These are phyloP conservation scores for Cladorrhinum samala DNA, from an alignment of 495 filamentous ascomycete genomes.

Conservation along the genomic window DNA sequence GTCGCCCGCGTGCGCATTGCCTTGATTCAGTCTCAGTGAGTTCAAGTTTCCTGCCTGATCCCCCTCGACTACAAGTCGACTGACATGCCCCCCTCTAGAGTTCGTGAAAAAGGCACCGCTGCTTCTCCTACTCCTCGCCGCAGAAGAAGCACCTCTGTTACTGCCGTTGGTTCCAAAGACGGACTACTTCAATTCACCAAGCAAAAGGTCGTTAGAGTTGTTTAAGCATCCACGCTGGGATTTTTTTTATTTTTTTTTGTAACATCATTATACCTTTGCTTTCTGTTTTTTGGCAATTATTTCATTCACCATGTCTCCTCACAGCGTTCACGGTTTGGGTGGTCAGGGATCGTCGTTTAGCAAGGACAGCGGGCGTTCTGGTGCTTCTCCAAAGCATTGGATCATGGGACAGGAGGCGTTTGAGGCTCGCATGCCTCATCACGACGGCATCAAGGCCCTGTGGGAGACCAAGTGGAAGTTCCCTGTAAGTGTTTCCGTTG, in stretches of 20 bases:
- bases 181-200: conserved; percentile 25
- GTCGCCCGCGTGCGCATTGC: conserved; percentile 29
- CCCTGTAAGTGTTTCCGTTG: conserved; percentile 42
- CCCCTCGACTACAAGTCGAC: not conserved
- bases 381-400: conserved; percentile 25
- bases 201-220: conserved; percentile 26
- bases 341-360: not conserved
- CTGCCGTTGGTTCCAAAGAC: conserved; percentile 21
- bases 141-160: conserved; percentile 21
- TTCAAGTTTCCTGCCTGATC: conserved; percentile 13
- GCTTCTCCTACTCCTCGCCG: conserved; percentile 16
- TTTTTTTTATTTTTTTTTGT: not conserved
- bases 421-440: conserved; percentile 49
- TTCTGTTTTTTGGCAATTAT: not conserved
- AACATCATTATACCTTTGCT: not conserved
- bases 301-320: conserved; percentile 24
- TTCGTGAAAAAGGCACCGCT: conserved; percentile 16
- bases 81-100: conserved; percentile 12
- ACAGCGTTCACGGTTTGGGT: not conserved
- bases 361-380: not conserved
- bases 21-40: conserved; percentile 30
- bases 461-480: conserved; percentile 81
- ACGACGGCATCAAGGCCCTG: conserved; percentile 63
- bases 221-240: not conserved
- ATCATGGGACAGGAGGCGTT: conserved; percentile 38